phyloP scores from a whole-genome alignment of 441 rosid genomes.

The Croton setiger region DNA sequence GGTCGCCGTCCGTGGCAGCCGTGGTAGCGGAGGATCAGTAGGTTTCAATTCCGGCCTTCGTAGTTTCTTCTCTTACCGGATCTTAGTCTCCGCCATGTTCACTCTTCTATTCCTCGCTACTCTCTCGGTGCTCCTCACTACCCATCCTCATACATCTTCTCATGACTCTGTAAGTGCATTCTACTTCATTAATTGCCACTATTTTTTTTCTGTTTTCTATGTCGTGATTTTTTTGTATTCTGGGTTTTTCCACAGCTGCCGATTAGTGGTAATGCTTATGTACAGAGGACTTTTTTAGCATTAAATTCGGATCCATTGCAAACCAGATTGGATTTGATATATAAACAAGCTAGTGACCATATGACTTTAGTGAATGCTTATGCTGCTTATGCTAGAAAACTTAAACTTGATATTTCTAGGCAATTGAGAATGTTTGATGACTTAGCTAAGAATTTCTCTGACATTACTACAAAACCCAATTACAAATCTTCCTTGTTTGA shows the following conservation, averaged over 20 bases:
- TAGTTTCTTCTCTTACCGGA: constrained; percentile 64
- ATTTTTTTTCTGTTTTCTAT: not conserved
- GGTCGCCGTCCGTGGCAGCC: constrained; percentile 69
- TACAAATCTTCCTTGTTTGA: constrained; percentile 51
- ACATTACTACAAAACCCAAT: constrained; percentile 46
- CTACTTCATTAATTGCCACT: not conserved
- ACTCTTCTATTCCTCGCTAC: constrained; percentile 80
- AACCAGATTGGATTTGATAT: constrained; percentile 72
- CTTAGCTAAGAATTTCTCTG: constrained; percentile 60
- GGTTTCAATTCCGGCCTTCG: constrained; percentile 46
- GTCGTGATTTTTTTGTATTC: not conserved
- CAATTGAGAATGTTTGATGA: constrained; percentile 73
- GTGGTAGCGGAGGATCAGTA: constrained; percentile 45
- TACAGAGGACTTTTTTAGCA: constrained; percentile 63
- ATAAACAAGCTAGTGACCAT: constrained; percentile 91
- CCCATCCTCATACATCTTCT: constrained; percentile 36
- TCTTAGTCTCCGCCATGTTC: constrained; percentile 83
- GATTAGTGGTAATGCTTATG: constrained; percentile 53
- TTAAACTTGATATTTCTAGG: constrained; percentile 75
- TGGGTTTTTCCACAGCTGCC: constrained; percentile 40
- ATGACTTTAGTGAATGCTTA: constrained; percentile 71
- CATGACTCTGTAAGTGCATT: constrained; percentile 42
- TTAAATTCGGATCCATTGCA: constrained; percentile 76
- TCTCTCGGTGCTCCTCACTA: constrained; percentile 65
- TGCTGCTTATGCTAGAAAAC: constrained; percentile 85